Evolutionary conservation across 2,329 filamentous ascomycete genomes (phyloP), one percentile per base, ranked within the genome.

Genomic region (Elsinoe australis): DNA sequence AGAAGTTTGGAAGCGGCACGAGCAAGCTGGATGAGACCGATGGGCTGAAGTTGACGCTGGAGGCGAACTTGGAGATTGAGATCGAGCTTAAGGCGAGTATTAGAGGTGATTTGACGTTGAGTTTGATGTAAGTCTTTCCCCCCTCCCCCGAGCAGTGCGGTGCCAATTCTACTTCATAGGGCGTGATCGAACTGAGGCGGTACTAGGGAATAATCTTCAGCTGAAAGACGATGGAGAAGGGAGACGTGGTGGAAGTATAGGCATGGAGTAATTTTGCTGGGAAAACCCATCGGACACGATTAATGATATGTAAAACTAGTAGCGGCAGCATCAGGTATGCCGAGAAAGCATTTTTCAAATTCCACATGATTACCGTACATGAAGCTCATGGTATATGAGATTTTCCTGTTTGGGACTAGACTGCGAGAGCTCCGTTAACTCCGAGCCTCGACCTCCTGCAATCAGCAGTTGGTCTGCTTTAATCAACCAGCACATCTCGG

Each of bases 71-170:
- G 50, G 86, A 92, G 56, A 75, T 92, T 42, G 86, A 92, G 65
- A 85, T 92, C 53, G 83, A 87, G 58, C 74, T 92, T 52, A 92
- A 92, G 73, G 86, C 86, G 15, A 82, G 83, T 65, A 88, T 92
- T 55, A 81, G 88, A 58, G 87, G 87, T 60, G 87, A 94, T 68
- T 68, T 94, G 54, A 88, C 85, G 26, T 67, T 92, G 55, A 83
- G 81, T 54, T 73, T 92, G 60, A 78, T 84, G 83, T 87, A 75
- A 72, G 79, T 81, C 17, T 17, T n/a, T n/a, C n/a, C 22, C 31
- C 24, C 18, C 26, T 19, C 19, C 15, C 33, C 33, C 21, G 6
- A 29, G 12, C 35, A 29, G 55, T 55, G 15, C 45, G 29, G 45
- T 48, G 34, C 45, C 45, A 48, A 48, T 48, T 24, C 34, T 36